Percentiles rank a stretch among this genome's conserved stretches.
phyloP scores from a whole-genome alignment of 192 early-diverging fungal species.

The Lunasporangiospora selenospora region DNA sequence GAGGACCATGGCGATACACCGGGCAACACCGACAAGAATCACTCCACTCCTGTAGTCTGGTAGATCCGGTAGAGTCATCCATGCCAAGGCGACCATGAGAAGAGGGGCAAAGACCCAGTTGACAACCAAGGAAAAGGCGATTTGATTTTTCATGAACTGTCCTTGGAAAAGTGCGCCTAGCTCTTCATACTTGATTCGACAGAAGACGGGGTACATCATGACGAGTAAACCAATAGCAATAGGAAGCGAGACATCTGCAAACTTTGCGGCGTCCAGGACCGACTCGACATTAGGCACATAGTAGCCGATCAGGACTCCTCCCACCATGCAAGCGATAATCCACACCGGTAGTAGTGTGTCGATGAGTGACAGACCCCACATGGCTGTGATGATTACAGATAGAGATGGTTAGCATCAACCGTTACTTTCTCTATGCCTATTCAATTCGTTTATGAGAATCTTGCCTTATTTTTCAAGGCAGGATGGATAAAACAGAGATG shows the following conservation, averaged over 20 bases:
- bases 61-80: conserved; percentile 71
- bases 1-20: conserved; percentile 83
- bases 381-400: neutral
- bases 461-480: conserved; percentile 3
- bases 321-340: conserved; percentile 38
- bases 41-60: conserved; percentile 71
- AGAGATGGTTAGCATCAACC: neutral
- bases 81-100: conserved; percentile 71
- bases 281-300: conserved; percentile 60
- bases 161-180: conserved; percentile 47
- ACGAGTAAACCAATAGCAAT: conserved; percentile 69
- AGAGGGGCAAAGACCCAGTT: conserved; percentile 76
- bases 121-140: conserved; percentile 61
- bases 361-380: conserved; percentile 29
- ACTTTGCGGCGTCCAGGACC: conserved; percentile 58
- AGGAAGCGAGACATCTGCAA: conserved; percentile 73
- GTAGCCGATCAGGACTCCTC: conserved; percentile 44
- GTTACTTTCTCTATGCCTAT: neutral
- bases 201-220: conserved; percentile 83
- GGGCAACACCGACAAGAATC: conserved; percentile 52
- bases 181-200: conserved; percentile 60
- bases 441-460: neutral
- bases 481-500: neutral
- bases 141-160: conserved; percentile 57
- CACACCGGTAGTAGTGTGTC: conserved; percentile 24